phyloP scores from a whole-genome alignment of 164 flowering plant species.

The Tetracentron sinense region DNA sequence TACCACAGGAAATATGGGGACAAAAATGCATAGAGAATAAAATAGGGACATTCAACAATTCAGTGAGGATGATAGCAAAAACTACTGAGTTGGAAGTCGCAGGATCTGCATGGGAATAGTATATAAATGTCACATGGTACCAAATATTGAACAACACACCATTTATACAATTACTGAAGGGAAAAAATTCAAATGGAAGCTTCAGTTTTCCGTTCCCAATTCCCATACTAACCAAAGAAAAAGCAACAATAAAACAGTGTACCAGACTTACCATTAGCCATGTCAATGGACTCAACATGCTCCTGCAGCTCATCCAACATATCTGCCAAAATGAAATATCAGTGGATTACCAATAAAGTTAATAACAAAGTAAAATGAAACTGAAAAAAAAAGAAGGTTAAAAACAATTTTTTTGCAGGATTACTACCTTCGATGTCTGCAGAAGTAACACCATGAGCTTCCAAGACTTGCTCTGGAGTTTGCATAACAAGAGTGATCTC shows the following conservation, averaged over 20 bases:
- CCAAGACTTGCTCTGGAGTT: constrained; percentile 80
- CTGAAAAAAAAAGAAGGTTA: not conserved
- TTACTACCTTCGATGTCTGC: constrained; percentile 76
- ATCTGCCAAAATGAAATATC: constrained; percentile 38
- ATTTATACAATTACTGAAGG: no score
- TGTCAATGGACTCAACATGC: constrained; percentile 94
- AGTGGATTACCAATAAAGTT: not conserved
- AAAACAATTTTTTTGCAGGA: not conserved
- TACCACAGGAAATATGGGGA: no score
- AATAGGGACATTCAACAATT: no score
- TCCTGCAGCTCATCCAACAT: constrained; percentile 93
- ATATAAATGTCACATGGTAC: no score
- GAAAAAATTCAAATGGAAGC: no score
- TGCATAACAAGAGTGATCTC: constrained; percentile 96
- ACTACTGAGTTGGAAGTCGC: no score
- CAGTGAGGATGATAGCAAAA: no score
- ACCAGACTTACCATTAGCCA: constrained; percentile 77
- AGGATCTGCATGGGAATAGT: no score
- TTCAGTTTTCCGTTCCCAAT: no score
- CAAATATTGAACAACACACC: no score
- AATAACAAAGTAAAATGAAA: constrained; percentile 6
- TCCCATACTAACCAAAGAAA: no score
- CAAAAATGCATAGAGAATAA: no score
- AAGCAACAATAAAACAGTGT: not conserved
- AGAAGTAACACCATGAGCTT: constrained; percentile 81